Evolutionary conservation across 352 stramenopile genomes (phyloP).

Genomic region (Globisporangium viniferum): DNA sequence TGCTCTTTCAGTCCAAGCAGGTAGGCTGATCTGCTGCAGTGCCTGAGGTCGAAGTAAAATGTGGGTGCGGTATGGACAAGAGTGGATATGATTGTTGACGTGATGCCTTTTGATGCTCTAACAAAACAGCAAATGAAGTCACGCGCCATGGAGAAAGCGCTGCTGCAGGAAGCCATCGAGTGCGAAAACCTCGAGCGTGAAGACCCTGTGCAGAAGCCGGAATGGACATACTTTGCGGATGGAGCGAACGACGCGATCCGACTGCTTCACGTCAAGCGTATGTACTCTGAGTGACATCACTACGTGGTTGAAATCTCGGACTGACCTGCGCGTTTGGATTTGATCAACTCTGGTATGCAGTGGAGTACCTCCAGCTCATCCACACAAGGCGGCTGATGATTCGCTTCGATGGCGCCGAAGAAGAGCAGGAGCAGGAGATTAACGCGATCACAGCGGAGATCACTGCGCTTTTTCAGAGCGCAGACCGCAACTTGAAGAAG

Average conservation of each 20-base stretch:
- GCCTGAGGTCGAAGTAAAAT: too few species aligned
- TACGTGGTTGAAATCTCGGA: neutral
- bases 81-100: too few species aligned
- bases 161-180: conserved; percentile 59
- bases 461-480: conserved; percentile 56
- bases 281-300: conserved; percentile 10
- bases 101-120: neutral
- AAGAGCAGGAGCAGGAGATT: conserved; percentile 70
- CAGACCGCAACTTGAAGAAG: conserved; percentile 63
- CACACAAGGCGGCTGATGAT: conserved; percentile 81
- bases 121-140: conserved; percentile 36
- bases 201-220: conserved; percentile 33
- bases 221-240: conserved; percentile 63
- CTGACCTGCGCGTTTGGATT: neutral
- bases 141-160: conserved; percentile 54
- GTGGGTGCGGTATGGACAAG: too few species aligned
- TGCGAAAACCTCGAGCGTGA: conserved; percentile 27
- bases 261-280: conserved; percentile 69
- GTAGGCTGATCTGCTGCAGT: conserved; percentile 15
- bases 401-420: conserved; percentile 69
- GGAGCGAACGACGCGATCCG: conserved; percentile 64
- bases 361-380: conserved; percentile 78
- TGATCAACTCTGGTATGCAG: conserved; percentile 20
- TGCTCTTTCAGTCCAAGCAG: conserved; percentile 55
- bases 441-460: conserved; percentile 65